These are phyloP conservation scores for Silybum marianum DNA, from an alignment of 129 eudicot species.

Conservation along the genomic window DNA sequence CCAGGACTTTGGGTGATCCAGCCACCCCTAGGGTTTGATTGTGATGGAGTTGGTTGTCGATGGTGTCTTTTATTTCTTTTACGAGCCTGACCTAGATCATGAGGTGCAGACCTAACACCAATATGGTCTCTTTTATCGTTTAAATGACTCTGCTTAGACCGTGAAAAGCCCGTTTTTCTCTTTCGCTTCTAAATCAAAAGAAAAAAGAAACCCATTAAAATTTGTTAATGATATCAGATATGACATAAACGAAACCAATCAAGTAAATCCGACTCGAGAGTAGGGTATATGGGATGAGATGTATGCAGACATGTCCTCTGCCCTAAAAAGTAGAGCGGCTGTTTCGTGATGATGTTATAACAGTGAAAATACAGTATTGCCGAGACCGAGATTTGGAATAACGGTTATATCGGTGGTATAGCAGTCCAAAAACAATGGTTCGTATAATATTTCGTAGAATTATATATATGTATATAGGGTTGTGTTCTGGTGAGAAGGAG, in stretches of 20 bases:
- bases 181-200: constrained; percentile 36
- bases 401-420: too few species aligned
- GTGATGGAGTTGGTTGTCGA: constrained; percentile 28
- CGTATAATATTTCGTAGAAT: too few species aligned
- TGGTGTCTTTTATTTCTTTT: constrained; percentile 43
- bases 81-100: constrained; percentile 39
- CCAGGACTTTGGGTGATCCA: constrained; percentile 54
- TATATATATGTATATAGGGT: too few species aligned
- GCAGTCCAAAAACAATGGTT: too few species aligned
- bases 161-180: constrained; percentile 47
- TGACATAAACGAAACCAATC: neutral
- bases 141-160: constrained; percentile 31
- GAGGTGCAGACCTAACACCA: constrained; percentile 49
- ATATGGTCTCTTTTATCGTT: constrained; percentile 29
- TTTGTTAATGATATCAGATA: neutral
- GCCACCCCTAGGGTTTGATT: constrained; percentile 48
- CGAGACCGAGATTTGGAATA: too few species aligned
- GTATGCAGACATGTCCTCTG: too few species aligned
- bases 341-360: too few species aligned
- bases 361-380: too few species aligned
- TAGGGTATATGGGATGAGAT: neutral
- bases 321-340: too few species aligned
- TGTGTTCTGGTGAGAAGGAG: too few species aligned
- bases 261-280: neutral
- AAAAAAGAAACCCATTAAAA: neutral